These are phyloP conservation scores for Grosmannia huntii DNA, from an alignment of 2,329 filamentous ascomycete species.

Conservation along the genomic window DNA sequence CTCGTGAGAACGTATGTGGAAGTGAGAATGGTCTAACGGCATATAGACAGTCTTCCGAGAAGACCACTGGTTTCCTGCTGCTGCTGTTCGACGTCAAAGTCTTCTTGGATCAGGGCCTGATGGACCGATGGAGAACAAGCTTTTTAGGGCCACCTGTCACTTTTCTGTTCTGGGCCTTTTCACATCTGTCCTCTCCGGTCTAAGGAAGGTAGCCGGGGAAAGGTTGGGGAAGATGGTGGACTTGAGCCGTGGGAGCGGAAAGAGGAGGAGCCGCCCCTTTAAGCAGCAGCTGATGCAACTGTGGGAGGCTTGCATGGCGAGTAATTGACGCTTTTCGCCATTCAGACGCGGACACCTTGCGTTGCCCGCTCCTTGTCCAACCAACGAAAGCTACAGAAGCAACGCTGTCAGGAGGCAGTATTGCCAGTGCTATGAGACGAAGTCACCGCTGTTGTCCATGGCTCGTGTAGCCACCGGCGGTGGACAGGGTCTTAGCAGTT, in stretches of 20 bases:
- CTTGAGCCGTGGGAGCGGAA: not conserved
- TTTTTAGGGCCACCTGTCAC: not conserved
- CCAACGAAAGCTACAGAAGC: not conserved
- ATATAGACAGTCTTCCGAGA: not conserved
- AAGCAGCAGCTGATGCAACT: constrained; percentile 6
- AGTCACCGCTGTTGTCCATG: not conserved
- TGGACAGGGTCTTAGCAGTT: not conserved
- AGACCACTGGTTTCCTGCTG: not conserved
- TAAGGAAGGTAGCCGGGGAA: constrained; percentile 3
- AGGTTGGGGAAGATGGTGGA: not conserved
- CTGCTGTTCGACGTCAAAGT: not conserved
- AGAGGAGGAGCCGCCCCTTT: constrained; percentile 9
- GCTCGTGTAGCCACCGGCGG: not conserved
- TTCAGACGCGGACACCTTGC: constrained; percentile 7
- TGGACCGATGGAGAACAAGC: not conserved
- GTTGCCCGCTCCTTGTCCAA: not conserved
- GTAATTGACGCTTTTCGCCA: constrained; percentile 11
- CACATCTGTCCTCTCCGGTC: constrained; percentile 1
- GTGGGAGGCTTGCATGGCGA: constrained; percentile 4
- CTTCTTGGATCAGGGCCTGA: not conserved
- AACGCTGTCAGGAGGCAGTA: not conserved
- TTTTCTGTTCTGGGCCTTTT: constrained; percentile 2
- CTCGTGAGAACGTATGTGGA: not conserved
- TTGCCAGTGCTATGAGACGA: not conserved
- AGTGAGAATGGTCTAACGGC: not conserved